These are phyloP conservation scores for Schizochytrium sp. DNA, from an alignment of 108 stramenopile genomes.

Conservation along the genomic window DNA sequence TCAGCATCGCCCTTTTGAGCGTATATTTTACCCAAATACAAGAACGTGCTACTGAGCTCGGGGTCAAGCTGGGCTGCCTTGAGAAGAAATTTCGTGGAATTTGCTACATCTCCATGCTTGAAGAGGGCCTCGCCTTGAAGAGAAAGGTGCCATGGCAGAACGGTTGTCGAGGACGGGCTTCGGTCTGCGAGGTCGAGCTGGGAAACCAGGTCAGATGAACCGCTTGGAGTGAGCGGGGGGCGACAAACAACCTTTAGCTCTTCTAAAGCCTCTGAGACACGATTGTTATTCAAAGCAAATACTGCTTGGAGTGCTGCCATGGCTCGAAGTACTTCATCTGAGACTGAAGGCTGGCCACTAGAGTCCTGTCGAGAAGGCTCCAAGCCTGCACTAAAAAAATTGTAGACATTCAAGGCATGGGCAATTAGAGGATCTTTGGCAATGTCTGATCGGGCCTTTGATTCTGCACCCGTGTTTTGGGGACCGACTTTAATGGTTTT, in stretches of 20 bases:
- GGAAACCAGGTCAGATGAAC: not conserved
- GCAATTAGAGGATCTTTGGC: too few relatives aligned
- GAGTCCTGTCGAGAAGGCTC: too few relatives aligned
- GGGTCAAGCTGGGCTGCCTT: constrained; percentile 48
- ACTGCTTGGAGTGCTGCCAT: too few relatives aligned
- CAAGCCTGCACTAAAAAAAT: too few relatives aligned
- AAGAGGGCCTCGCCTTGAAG: not conserved
- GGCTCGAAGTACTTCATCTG: too few relatives aligned
- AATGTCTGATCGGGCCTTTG: too few relatives aligned
- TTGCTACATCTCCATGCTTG: not conserved
- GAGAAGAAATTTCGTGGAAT: not conserved
- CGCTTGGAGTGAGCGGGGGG: not conserved
- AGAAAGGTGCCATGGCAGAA: constrained; percentile 37
- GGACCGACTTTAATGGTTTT: too few relatives aligned
- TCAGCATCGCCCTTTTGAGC: not conserved
- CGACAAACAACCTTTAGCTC: not conserved
- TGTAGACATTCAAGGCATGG: too few relatives aligned
- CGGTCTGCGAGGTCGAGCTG: not conserved
- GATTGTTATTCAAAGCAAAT: too few relatives aligned
- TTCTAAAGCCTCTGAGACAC: too few relatives aligned
- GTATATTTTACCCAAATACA: not conserved
- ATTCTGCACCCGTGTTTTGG: too few relatives aligned
- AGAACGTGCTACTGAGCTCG: not conserved
- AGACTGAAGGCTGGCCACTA: too few relatives aligned
- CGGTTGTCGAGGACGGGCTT: not conserved